These are phyloP conservation scores for Scedosporium aurantiacum DNA, from an alignment of 2,329 filamentous ascomycete genomes.

Conservation along the genomic window DNA sequence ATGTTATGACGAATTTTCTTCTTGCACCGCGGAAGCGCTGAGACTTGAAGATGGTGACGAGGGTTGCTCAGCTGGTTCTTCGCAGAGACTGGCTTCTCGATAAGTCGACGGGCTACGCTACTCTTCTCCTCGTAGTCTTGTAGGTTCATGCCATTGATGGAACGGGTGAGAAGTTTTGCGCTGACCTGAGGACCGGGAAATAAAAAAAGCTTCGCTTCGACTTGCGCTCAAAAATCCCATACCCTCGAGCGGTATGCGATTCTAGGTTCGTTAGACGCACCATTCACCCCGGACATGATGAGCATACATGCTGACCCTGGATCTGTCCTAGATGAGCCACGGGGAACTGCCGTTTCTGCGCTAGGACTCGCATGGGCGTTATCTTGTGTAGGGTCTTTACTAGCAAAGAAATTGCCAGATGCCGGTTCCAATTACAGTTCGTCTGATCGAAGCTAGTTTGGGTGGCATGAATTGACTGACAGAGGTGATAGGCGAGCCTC, in stretches of 20 bases:
- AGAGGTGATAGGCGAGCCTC: not conserved
- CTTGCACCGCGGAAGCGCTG: not conserved
- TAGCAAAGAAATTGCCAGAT: not conserved
- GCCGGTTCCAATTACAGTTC: not conserved
- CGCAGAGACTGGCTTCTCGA: not conserved
- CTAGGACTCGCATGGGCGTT: constrained; percentile 32
- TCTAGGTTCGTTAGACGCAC: constrained; percentile 5
- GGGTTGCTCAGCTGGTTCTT: not conserved
- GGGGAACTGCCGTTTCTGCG: constrained; percentile 22
- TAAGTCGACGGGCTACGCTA: not conserved
- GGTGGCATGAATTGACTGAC: not conserved
- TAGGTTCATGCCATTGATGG: not conserved
- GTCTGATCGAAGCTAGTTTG: not conserved
- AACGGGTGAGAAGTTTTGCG: not conserved
- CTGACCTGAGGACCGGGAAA: not conserved
- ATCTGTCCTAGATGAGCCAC: constrained; percentile 7
- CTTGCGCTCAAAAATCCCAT: constrained; percentile 7
- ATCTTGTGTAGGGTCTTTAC: constrained; percentile 26
- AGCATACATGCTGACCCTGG: not conserved
- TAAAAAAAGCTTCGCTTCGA: constrained; percentile 2
- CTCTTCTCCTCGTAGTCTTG: not conserved
- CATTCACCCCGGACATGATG: not conserved
- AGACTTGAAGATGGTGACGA: not conserved
- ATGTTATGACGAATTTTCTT: not conserved
- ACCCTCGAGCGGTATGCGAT: constrained; percentile 9